Percentiles rank a stretch among this genome's conserved stretches.
These are phyloP conservation scores for Arthrinium phaeospermum DNA, from an alignment of 2,329 filamentous ascomycete species.

Conservation along the genomic window DNA sequence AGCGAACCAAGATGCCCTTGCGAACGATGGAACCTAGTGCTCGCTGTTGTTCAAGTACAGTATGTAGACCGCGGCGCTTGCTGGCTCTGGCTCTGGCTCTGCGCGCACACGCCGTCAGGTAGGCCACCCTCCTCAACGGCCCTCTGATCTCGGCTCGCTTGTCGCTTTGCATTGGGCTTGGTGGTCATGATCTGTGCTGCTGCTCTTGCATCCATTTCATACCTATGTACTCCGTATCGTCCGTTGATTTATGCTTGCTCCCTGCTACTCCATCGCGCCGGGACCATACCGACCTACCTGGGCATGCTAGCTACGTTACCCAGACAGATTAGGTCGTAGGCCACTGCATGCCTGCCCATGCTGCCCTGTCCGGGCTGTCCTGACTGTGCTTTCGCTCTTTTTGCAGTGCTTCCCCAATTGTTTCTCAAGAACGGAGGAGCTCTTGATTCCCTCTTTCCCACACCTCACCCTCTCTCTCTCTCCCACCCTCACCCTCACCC, in stretches of 20 bases:
- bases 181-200: neutral
- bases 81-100: neutral
- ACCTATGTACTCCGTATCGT: too few species aligned
- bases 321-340: neutral
- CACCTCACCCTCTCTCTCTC: neutral
- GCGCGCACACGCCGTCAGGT: neutral
- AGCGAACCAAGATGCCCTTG: constrained; percentile 1
- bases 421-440: constrained; percentile 14
- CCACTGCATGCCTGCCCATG: neutral
- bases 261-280: neutral
- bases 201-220: constrained; percentile 5
- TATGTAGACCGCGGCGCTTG: neutral
- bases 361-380: neutral
- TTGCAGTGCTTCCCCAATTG: constrained; percentile 1
- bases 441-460: constrained; percentile 5
- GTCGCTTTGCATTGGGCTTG: neutral
- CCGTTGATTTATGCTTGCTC: neutral
- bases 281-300: neutral
- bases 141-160: neutral
- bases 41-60: neutral
- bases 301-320: neutral
- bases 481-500: neutral
- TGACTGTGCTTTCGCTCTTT: neutral
- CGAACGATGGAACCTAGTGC: neutral
- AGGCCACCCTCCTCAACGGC: neutral